A percentile compares a stretch with the other conserved stretches of the same genome.
Evolutionary conservation across 108 stramenopile genomes (phyloP).

Genomic region (Discostella pseudostelligera): DNA sequence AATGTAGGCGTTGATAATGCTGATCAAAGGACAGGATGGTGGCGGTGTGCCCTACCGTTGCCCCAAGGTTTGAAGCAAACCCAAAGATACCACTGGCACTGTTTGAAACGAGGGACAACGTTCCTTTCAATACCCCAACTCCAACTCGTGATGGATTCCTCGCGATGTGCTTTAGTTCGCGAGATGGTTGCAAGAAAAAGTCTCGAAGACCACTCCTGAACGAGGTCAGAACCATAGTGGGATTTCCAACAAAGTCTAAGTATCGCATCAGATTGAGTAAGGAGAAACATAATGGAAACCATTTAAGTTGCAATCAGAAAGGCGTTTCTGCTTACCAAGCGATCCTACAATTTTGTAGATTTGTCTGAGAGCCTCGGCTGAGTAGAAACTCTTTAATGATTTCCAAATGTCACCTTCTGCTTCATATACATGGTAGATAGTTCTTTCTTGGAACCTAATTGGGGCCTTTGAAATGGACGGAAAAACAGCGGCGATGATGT

Average conservation of each 20-base stretch:
- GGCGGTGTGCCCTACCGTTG: slow-evolving; percentile 62
- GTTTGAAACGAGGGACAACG: slow-evolving; percentile 89
- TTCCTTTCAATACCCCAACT: slow-evolving; percentile 91
- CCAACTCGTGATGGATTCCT: slow-evolving; percentile 88
- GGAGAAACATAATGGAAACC: neutral
- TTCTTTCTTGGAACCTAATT: slow-evolving; percentile 60
- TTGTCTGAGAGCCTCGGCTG: slow-evolving; percentile 72
- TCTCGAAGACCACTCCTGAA: slow-evolving; percentile 89
- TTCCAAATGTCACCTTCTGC: slow-evolving; percentile 36
- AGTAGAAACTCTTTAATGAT: slow-evolving; percentile 38
- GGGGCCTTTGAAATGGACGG: slow-evolving; percentile 82
- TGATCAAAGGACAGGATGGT: slow-evolving; percentile 75
- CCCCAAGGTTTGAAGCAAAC: slow-evolving; percentile 65
- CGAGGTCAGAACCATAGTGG: slow-evolving; percentile 81
- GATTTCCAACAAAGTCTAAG: slow-evolving; percentile 92
- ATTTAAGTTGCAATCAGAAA: slow-evolving; percentile 5
- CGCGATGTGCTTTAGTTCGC: slow-evolving; percentile 75
- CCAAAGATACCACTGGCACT: slow-evolving; percentile 90
- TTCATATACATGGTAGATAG: slow-evolving; percentile 59
- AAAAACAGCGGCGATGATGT: slow-evolving; percentile 50
- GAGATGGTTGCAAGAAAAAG: slow-evolving; percentile 89
- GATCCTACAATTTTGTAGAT: slow-evolving; percentile 94
- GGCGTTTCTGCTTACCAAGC: slow-evolving; percentile 19
- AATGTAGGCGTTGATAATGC: slow-evolving; percentile 76
- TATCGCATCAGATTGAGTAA: neutral